A percentile compares a stretch with the other conserved stretches of the same genome.
Conservation (phyloP, 257 asterid genomes). For the Salvia splendens region DNA sequence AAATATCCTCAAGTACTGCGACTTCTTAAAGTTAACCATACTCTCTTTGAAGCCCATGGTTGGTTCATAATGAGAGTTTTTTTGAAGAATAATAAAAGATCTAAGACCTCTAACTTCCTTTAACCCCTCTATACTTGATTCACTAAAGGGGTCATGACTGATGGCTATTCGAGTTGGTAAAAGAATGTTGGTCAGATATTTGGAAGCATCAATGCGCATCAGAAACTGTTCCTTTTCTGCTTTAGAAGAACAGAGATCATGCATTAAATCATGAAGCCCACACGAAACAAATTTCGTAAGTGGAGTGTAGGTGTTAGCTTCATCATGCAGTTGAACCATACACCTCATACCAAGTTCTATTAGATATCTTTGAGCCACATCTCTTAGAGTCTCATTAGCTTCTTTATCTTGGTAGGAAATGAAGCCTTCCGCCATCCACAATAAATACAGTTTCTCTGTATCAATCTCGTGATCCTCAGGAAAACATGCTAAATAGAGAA, state of each 20-base stretch:
- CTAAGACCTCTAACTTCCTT: too few relatives aligned
- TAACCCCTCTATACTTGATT: too few relatives aligned
- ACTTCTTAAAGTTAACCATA: not conserved
- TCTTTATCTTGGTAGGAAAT: not conserved
- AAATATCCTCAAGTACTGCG: not conserved
- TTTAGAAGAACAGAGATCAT: not conserved
- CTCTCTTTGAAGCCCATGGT: not conserved
- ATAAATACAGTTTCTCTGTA: not conserved
- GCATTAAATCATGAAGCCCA: not conserved
- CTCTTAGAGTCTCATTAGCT: conserved; percentile 20
- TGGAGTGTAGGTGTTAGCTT: not conserved
- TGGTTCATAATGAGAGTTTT: too few relatives aligned
- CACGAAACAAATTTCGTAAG: too few relatives aligned
- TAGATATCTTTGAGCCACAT: conserved; percentile 36
- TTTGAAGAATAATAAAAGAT: too few relatives aligned
- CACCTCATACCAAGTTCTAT: conserved; percentile 19
- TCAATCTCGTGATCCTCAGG: conserved; percentile 15
- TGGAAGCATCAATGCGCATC: not conserved
- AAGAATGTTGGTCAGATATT: not conserved
- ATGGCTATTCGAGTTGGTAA: too few relatives aligned
- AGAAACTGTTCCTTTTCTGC: not conserved
- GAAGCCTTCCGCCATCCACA: conserved; percentile 34
- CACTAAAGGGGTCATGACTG: too few relatives aligned
- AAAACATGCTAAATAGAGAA: conserved; percentile 14
- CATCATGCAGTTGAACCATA: conserved; percentile 25